Conservation (phyloP, 176 grass and related monocot species). For the Bonia amplexicaulis region DNA sequence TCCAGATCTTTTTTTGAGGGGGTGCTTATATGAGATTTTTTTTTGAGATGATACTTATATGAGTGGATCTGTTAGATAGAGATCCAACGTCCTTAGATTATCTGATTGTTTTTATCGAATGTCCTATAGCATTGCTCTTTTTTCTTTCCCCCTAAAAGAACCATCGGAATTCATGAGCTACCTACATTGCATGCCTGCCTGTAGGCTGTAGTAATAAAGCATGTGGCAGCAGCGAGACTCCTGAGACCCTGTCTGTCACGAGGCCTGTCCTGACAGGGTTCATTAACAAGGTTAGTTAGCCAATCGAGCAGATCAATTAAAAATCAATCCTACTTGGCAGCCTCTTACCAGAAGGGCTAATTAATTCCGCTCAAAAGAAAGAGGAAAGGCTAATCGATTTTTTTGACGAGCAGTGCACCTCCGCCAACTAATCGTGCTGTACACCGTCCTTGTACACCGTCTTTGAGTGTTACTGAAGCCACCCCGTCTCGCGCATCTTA, state of each 20-base stretch:
- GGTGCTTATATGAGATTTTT: no score
- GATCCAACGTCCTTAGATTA: no score
- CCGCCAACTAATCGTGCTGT: not conserved
- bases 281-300: not conserved
- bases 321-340: not conserved
- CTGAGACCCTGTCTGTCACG: not conserved
- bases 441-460: not conserved
- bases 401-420: not conserved
- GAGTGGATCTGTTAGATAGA: no score
- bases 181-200: not conserved
- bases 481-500: not conserved
- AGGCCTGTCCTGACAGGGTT: not conserved
- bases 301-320: not conserved
- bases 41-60: no score
- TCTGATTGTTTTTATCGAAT: no score
- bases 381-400: not conserved
- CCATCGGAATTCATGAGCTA: not conserved
- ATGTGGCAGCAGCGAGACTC: not conserved
- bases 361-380: not conserved
- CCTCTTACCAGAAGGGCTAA: not conserved
- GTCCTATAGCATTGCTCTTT: no score
- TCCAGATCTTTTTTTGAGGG: no score
- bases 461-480: constrained; percentile 1
- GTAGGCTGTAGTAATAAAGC: not conserved
- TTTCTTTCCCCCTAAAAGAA: not conserved